phyloP scores from a whole-genome alignment of 2,329 filamentous ascomycete species.

The Leptosphaerulina australis region DNA sequence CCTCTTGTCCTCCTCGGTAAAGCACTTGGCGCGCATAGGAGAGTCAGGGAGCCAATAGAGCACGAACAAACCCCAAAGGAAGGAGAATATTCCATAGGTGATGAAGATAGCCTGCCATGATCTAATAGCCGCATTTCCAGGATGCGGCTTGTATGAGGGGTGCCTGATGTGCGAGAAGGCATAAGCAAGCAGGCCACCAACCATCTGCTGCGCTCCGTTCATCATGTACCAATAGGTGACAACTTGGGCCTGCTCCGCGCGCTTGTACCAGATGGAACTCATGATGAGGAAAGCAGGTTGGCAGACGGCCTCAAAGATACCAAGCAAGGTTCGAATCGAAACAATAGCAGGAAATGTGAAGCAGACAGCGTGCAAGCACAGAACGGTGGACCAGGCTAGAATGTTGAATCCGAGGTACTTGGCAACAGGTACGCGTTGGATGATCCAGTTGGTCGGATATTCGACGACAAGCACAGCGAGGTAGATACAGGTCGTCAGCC shows the following conservation, averaged over 20 bases:
- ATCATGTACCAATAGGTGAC: slow-evolving; percentile 78
- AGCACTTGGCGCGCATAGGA: slow-evolving; percentile 74
- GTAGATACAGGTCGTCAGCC: slow-evolving; percentile 77
- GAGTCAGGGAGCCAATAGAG: slow-evolving; percentile 58
- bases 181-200: slow-evolving; percentile 71
- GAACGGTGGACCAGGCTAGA: slow-evolving; percentile 65
- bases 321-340: slow-evolving; percentile 67
- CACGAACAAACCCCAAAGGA: slow-evolving; percentile 68
- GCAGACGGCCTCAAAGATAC: slow-evolving; percentile 73
- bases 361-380: slow-evolving; percentile 67
- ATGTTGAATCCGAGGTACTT: slow-evolving; percentile 71
- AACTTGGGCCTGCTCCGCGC: slow-evolving; percentile 69
- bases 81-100: slow-evolving; percentile 66
- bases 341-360: slow-evolving; percentile 66
- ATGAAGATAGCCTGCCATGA: slow-evolving; percentile 75
- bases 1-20: slow-evolving; percentile 68
- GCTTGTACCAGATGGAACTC: slow-evolving; percentile 72
- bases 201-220: slow-evolving; percentile 75
- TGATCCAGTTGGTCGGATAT: slow-evolving; percentile 71
- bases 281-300: slow-evolving; percentile 72
- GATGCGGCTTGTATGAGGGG: slow-evolving; percentile 17
- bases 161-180: slow-evolving; percentile 41
- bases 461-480: slow-evolving; percentile 73
- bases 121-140: slow-evolving; percentile 56
- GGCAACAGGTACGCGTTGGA: slow-evolving; percentile 68